Conservation (phyloP, 768 basidiomycete species). For the Xerocomellus intermedius region DNA sequence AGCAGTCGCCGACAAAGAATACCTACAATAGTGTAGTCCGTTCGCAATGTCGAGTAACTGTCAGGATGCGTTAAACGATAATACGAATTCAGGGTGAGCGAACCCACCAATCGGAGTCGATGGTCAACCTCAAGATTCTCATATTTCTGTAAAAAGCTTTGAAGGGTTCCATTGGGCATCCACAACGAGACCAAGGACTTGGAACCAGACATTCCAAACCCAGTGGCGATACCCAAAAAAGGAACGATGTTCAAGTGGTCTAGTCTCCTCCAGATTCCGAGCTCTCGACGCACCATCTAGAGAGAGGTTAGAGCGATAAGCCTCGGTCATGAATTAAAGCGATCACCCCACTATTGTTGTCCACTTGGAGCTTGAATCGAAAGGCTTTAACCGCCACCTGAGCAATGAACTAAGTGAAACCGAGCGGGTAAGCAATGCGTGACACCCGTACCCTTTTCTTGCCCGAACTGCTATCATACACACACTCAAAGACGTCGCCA, state of each 20-base stretch:
- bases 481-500: background rate
- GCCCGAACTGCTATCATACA: background rate
- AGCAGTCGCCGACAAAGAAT: no score
- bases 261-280: slow-evolving; percentile 3
- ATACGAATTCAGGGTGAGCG: no score
- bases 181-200: background rate
- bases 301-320: background rate
- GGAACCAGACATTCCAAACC: background rate
- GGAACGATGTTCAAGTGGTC: background rate
- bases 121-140: background rate
- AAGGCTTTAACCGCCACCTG: slow-evolving; percentile 3
- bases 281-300: slow-evolving; percentile 1
- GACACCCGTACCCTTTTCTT: background rate
- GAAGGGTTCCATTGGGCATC: background rate
- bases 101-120: background rate
- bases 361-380: background rate
- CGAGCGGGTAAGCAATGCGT: background rate
- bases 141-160: background rate
- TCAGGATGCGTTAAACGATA: background rate
- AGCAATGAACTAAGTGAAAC: no score
- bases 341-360: background rate
- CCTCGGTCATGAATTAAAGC: background rate
- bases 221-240: background rate
- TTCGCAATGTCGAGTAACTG: background rate
- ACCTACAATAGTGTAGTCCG: background rate